Base-by-base conservation (phyloP, 2,329 filamentous ascomycete genomes). In the Phialophora verrucosa region DNA sequence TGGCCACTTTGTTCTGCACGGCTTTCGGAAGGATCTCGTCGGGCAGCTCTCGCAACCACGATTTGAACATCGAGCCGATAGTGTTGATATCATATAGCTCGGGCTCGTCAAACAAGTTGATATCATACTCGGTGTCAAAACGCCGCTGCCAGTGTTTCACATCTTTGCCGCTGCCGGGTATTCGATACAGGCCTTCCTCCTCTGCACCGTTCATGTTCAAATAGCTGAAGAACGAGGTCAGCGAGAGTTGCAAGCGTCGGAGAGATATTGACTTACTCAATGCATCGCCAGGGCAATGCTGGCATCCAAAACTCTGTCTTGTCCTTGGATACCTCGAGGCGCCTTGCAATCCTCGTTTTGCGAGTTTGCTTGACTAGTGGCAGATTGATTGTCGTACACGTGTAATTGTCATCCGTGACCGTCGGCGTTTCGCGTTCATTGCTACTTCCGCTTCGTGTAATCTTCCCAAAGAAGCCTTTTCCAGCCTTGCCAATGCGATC, bases 221-320 rank as follows among this genome's bases (percentile, higher is more conserved):
- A 76, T 96, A 97, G 80, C 85, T 87, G 70, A 44, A 60, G 11
- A 25, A 38, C 44, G n/a, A 29, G 1, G 54, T 67, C 51, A 68
- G 73, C 54, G 38, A 44, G 35, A 38, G 53, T 10, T 25, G 10
- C 29, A 44, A 8, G 69, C 27, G 61, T n/a, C 27, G 54, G 20
- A 27, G 27, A 20, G 38, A 47, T n/a, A 38, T 5, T 17, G 5
- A 81, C 85, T 75, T 80, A 88, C 83, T 98, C 94, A 71, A 98
- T 97, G 65, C 93, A 96, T 69, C 94, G 86, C 91, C 94, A 97
- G 0, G 94, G 93, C 65, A 98, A 89, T 6, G 93, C 91, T 12
- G 94, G 94, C 93, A 98, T 97, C 94, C 94, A 98, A 75, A 96
- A 98, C 75, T 97, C 94, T 0, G 94, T 98, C 83, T 97, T 97